Evolutionary conservation across 768 basidiomycete species (phyloP).

Genomic region (Holtermannia corniformis): DNA sequence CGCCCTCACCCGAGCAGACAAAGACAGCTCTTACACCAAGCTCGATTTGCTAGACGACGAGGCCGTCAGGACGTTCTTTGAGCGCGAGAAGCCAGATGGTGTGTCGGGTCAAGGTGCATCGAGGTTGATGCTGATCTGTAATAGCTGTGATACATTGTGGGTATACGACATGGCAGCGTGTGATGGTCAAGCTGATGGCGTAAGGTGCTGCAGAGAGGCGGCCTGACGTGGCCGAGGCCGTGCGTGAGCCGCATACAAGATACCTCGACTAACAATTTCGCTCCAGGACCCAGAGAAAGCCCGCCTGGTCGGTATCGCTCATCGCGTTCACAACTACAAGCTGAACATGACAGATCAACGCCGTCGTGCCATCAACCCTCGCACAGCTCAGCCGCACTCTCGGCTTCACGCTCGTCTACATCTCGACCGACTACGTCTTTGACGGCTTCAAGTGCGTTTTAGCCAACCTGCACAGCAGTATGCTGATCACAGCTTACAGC

Average conservation of each 20-base stretch:
- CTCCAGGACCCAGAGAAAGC: constrained; percentile 60
- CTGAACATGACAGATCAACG: constrained; percentile 58
- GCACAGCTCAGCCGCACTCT: constrained; percentile 56
- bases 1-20: constrained; percentile 58
- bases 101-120: constrained; percentile 33
- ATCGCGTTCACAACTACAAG: neutral
- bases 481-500: constrained; percentile 21
- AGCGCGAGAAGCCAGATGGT: constrained; percentile 60
- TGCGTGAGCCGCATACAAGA: constrained; percentile 35
- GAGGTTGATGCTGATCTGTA: neutral
- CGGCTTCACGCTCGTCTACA: constrained; percentile 69
- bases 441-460: constrained; percentile 58
- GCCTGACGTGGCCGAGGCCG: constrained; percentile 87
- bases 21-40: constrained; percentile 43
- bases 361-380: constrained; percentile 61
- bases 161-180: neutral
- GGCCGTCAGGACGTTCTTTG: constrained; percentile 52
- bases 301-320: constrained; percentile 47
- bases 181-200: constrained; percentile 8
- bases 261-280: neutral
- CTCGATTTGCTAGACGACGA: constrained; percentile 60
- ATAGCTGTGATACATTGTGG: constrained; percentile 71
- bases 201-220: constrained; percentile 71
- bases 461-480: neutral
- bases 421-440: constrained; percentile 98